Conservation (phyloP, 352 stramenopile genomes). For the Globisporangium splendens region DNA sequence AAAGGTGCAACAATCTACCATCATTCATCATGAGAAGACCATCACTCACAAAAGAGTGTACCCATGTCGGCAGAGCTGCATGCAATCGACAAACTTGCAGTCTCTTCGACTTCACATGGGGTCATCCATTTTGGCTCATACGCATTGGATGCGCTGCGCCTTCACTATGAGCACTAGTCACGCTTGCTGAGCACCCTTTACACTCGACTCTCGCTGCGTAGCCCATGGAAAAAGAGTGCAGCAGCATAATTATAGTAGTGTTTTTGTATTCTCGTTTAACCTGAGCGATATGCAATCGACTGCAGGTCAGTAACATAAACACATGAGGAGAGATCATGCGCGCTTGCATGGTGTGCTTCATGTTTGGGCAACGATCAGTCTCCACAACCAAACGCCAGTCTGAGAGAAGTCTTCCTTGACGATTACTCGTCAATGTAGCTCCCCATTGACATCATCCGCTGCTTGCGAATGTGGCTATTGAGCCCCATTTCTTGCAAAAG, state of each 20-base stretch:
- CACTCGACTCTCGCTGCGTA: background rate
- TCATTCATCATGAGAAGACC: slow-evolving; percentile 1
- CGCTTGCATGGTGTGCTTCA: no score
- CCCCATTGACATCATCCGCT: slow-evolving; percentile 60
- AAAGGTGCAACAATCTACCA: background rate
- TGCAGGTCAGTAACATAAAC: no score
- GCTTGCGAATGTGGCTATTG: slow-evolving; percentile 73
- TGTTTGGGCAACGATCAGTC: no score
- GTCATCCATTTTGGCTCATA: background rate
- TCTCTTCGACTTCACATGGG: background rate
- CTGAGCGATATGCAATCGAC: no score
- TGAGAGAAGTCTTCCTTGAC: no score
- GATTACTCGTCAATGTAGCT: slow-evolving; percentile 17
- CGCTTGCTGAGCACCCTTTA: no score
- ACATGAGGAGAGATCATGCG: no score
- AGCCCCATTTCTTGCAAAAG: slow-evolving; percentile 83
- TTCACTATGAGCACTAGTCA: no score
- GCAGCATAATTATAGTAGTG: no score
- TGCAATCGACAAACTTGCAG: background rate
- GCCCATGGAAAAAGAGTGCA: no score
- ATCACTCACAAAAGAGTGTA: slow-evolving; percentile 5
- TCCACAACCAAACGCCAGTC: no score
- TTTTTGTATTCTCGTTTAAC: no score
- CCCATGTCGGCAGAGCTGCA: slow-evolving; percentile 1
- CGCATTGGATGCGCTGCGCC: background rate